Percentiles rank a stretch among this genome's conserved stretches.
Evolutionary conservation across 345 rosid species (phyloP).

Genomic region (Lepidium didymum): DNA sequence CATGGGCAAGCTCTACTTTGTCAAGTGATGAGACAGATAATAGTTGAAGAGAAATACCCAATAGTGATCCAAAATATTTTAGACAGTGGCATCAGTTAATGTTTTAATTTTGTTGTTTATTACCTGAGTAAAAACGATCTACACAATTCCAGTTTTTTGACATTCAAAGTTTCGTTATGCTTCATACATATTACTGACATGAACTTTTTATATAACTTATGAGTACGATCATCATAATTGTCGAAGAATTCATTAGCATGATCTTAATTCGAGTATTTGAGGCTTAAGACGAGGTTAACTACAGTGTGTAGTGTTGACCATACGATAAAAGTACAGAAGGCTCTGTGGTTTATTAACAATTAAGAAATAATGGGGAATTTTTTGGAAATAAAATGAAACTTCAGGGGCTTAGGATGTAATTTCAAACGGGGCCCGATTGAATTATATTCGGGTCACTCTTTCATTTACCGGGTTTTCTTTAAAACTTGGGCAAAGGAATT

Average conservation of each 20-base stretch:
- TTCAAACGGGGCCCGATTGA: conserved; percentile 12
- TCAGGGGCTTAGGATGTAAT: neutral
- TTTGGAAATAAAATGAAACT: neutral
- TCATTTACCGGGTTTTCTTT: neutral
- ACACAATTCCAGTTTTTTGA: neutral
- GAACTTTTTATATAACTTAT: neutral
- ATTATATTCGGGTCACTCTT: conserved; percentile 15
- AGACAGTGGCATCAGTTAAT: conserved; percentile 5
- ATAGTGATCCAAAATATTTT: conserved; percentile 13
- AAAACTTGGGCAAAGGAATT: neutral
- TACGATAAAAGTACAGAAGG: too few relatives aligned
- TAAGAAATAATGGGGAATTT: neutral
- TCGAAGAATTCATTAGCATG: neutral
- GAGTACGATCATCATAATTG: neutral
- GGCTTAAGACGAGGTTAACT: neutral
- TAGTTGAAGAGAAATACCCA: neutral
- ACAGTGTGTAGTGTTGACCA: neutral
- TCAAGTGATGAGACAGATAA: conserved; percentile 22
- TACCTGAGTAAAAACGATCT: conserved; percentile 3
- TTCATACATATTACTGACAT: neutral
- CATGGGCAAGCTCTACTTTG: conserved; percentile 84
- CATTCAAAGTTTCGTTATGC: neutral
- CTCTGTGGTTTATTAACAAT: neutral
- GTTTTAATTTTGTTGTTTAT: conserved; percentile 7
- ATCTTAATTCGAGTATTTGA: neutral